phyloP scores from a whole-genome alignment of 202 grass and related monocot species.

The Zizania palustris region DNA sequence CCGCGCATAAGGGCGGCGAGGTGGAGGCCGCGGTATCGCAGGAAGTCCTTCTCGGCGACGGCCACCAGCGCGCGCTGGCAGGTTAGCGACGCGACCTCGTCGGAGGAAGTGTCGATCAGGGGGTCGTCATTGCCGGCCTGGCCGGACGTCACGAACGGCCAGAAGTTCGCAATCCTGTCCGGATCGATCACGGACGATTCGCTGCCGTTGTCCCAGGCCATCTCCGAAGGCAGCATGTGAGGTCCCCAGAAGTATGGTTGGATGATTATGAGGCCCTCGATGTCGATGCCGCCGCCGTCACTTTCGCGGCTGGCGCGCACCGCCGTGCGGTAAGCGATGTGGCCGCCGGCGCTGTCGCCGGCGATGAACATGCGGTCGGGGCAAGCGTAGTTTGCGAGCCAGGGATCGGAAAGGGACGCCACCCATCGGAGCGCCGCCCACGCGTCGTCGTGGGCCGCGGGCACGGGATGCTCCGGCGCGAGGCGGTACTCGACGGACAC shows the following conservation, averaged over 20 bases:
- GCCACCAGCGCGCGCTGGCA: too few relatives aligned
- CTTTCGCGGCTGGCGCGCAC: neutral
- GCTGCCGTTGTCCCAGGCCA: neutral
- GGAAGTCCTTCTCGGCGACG: too few relatives aligned
- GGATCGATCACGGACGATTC: too few relatives aligned
- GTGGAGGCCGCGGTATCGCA: too few relatives aligned
- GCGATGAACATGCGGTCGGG: constrained; percentile 23
- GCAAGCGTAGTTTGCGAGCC: constrained; percentile 40
- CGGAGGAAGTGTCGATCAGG: neutral
- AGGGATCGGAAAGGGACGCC: constrained; percentile 29
- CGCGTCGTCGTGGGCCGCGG: constrained; percentile 43
- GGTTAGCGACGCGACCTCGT: neutral
- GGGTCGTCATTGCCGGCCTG: constrained; percentile 22
- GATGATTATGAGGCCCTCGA: constrained; percentile 41
- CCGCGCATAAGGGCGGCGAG: too few relatives aligned
- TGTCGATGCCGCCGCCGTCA: neutral
- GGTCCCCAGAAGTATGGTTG: constrained; percentile 46
- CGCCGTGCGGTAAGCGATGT: constrained; percentile 48
- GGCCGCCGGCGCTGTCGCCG: constrained; percentile 50
- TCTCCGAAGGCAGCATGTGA: neutral
- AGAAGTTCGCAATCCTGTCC: constrained; percentile 4
- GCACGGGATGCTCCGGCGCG: constrained; percentile 42
- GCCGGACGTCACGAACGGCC: constrained; percentile 44
- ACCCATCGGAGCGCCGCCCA: constrained; percentile 31
- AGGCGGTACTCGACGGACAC: constrained; percentile 50